Base-by-base conservation (phyloP, 1,284 basidiomycete genomes). In the Cutaneotrichosporon curvatum region DNA sequence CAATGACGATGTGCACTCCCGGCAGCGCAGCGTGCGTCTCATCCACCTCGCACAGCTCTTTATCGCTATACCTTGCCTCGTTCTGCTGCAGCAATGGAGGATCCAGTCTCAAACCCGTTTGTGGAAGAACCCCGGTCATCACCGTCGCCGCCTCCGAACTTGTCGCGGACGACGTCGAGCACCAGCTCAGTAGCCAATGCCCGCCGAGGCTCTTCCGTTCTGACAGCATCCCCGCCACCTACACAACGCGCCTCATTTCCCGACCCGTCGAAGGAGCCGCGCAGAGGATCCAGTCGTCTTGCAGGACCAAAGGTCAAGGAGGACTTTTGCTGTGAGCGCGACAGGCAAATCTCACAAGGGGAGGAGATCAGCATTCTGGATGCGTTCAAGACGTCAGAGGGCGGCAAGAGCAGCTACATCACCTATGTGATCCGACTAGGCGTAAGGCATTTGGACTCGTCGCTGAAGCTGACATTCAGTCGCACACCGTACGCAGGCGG, bases 391-490 rank as follows among this genome's bases (percentile, higher is more conserved):
- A 96, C 91, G 14, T 81, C 83, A 11, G 79, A 89, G 48, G 87
- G 87, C 61, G 80, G 88, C 18, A 81, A 79, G 47, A 84, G 88
- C 11, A 83, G 85, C 9, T 98, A 95, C 67, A 98, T 98, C 67
- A 83, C 86, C 56, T 98, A 98, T 75, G 81, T 94, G 51, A 92
- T 97, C 61, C 81, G 78, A 47, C 84, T 90, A 40, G 91, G 90
- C 55, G 92, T 95, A 70, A 67, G 85, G 74, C 37, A 11, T 6
- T 6, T 14, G 11, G n/a, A n/a, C n/a, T 20, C 8, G 12, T 7
- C 9, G 15, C 11, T 6, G 20, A 18, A 4, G 30, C 39, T 40
- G 36, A 41, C 12, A 28, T 43, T 16, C 67, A 94, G 89, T 80
- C 78, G 55, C 78, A 82, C n/a, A 84, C 88, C 61, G 82, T 88